Evolutionary conservation across 192 early-diverging fungal species (phyloP), one percentile per base, ranked within the genome.

Genomic region (Backusella westeae): DNA sequence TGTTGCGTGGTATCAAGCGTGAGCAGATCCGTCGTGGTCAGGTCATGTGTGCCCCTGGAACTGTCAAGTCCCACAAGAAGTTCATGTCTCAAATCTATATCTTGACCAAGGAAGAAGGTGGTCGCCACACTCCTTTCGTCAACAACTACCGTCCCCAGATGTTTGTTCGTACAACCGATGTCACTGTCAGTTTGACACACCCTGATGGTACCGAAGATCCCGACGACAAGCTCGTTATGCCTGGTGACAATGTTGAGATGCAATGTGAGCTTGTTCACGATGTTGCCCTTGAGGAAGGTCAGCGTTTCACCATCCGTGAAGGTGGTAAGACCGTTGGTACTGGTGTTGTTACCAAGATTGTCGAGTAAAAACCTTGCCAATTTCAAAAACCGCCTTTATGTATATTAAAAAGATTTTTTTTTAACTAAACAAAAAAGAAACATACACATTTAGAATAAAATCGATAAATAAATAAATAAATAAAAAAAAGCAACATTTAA

Each of bases 311-410:
- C 69, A 92, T 99, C 67, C 94, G 97, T 79, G 97, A 99, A 85
- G 98, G 98, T 80, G 95, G 96, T 32, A 95, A 93, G 81, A 99
- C 98, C 17, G 96, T 99, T 68, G 98, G 98, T 72, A 98, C 97
- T 23, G 97, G 93, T 86, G 91, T 97, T 32, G 56, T 81, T 63
- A 77, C 76, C 67, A 41, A 74, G 52, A 66, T 81, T 32, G 52
- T 78, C 12, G 80, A 76, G 17, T 81, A 81, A 78, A 39, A 71
- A 19, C 3, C n/a, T 63, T n/a, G 53, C 9, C 53, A 56, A 56
- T 56, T 56, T 56, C 19, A 63, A 63, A 29, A 63, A 2, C 4
- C 23, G n/a, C 56, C 21, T 29, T 29, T 29, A 56, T 63, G 56
- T 63, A 63, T 63, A 63, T 63, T 63, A 63, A 63, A 49, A 49